Percentiles rank a stretch among this genome's conserved stretches.
phyloP scores from a whole-genome alignment of 1,284 basidiomycete genomes.

The Apiotrichum sp. region DNA sequence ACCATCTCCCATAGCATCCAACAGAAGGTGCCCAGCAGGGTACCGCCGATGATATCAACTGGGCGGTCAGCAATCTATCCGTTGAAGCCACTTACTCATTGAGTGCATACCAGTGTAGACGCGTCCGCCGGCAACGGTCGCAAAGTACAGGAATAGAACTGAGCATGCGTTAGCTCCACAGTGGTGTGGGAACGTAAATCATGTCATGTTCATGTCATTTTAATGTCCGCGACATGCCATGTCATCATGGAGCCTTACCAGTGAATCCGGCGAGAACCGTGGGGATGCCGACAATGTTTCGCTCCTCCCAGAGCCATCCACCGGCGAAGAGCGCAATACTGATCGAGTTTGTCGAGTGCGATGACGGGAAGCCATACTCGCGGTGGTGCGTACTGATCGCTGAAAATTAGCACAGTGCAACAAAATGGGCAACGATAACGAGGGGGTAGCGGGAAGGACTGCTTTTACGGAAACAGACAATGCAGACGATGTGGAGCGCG shows the following conservation, averaged over 20 bases:
- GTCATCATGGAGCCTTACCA: constrained; percentile 17
- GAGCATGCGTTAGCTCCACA: background rate
- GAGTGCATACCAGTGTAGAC: constrained; percentile 91
- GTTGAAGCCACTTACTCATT: constrained; percentile 23
- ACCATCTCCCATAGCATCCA: constrained; percentile 56
- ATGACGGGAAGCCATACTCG: constrained; percentile 76
- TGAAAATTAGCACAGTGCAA: constrained; percentile 34
- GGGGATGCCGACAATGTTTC: constrained; percentile 15
- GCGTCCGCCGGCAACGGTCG: constrained; percentile 79
- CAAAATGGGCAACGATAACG: background rate
- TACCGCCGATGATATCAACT: constrained; percentile 66
- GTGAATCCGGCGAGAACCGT: constrained; percentile 19
- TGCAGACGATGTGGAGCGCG: too few species aligned
- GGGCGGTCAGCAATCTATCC: background rate
- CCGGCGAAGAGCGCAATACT: constrained; percentile 74
- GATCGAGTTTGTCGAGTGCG: constrained; percentile 86
- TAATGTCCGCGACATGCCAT: background rate
- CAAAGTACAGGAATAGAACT: constrained; percentile 58
- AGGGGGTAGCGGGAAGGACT: too few species aligned
- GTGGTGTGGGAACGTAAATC: too few species aligned
- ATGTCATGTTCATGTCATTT: too few species aligned
- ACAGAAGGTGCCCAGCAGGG: constrained; percentile 59
- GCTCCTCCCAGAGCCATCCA: constrained; percentile 28
- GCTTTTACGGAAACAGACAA: too few species aligned
- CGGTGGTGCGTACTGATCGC: constrained; percentile 73